Base-by-base conservation (phyloP, 768 basidiomycete genomes). In the Panellus pusillus region DNA sequence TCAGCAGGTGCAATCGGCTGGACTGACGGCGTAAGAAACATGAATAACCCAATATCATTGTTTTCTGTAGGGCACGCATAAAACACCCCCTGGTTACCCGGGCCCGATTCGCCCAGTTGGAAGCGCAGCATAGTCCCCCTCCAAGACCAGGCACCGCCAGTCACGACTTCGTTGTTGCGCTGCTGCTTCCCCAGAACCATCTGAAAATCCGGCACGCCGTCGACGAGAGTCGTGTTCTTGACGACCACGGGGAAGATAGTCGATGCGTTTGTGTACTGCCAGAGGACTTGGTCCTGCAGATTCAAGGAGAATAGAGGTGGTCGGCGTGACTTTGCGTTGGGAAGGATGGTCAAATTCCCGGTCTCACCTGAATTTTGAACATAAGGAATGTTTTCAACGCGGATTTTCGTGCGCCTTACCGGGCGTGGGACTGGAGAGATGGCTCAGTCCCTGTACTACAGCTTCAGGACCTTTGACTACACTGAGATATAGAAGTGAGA, bases 291-390 rank as follows among this genome's bases (percentile, higher is more conserved):
- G 32, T 78, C 76, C 43, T 75, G 68, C 52, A 74, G 72, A 60
- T 76, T 70, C 56, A 86, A 71, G 67, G 81, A 83, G 67, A 84
- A 86, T 15, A 80, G 62, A 8, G 79, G 72, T 13, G 79, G 78
- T 6, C 52, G 53, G 29, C 62, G 58, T 13, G 28, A 42, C 49
- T 65, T 58, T 48, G 60, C 56, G 9, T 70, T 64, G 18, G 68
- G 64, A 42, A 66, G 54, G 13, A 80, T 61, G 6, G 80, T 81
- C 27, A 80, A 66, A 54, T 83, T 79, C 36, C 80, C 79, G 8
- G 75, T 69, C 32, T 65, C 55, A 19, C 77, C 82, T 84, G 64
- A 37, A 47, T 39, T 11, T n/a, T 47, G 9, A 39, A 29, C 27
- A 15, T 17, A 28, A 28, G 24, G 6, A 18, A 13, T 27, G 15